These are phyloP conservation scores for Diplotaxis tenuifolia DNA, from an alignment of 345 rosid genomes.

Conservation along the genomic window DNA sequence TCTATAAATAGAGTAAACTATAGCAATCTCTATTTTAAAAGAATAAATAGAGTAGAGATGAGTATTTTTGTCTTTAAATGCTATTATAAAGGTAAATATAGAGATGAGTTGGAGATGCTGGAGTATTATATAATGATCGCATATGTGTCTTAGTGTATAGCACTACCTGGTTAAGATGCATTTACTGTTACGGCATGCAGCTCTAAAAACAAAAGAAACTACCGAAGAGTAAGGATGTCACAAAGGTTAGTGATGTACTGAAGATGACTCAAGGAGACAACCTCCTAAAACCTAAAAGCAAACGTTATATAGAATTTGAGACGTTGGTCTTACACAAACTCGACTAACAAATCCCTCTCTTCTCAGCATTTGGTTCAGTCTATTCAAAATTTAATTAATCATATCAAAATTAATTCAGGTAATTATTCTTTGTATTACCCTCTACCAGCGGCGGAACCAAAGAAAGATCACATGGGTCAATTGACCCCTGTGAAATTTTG, in stretches of 20 bases:
- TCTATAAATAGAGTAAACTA: no score
- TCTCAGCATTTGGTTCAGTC: background rate
- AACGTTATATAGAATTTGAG: background rate
- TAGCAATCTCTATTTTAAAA: no score
- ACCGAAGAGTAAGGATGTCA: background rate
- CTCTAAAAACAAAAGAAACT: background rate
- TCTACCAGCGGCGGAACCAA: no score
- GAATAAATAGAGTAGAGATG: no score
- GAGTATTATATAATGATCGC: background rate
- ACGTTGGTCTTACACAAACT: background rate
- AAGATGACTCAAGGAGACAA: background rate
- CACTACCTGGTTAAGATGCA: background rate
- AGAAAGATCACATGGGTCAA: no score
- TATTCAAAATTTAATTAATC: background rate
- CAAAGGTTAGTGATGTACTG: background rate
- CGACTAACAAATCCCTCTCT: background rate
- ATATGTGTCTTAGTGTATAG: background rate
- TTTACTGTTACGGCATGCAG: background rate
- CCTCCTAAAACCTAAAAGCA: background rate
- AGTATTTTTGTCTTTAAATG: no score
- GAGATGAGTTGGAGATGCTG: no score
- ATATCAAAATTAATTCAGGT: background rate
- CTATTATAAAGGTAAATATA: no score
- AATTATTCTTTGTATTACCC: background rate
- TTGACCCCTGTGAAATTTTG: no score